A percentile compares a stretch with the other conserved stretches of the same genome.
These are phyloP conservation scores for Leptographium lundbergii DNA, from an alignment of 2,329 filamentous ascomycete species.

Conservation along the genomic window DNA sequence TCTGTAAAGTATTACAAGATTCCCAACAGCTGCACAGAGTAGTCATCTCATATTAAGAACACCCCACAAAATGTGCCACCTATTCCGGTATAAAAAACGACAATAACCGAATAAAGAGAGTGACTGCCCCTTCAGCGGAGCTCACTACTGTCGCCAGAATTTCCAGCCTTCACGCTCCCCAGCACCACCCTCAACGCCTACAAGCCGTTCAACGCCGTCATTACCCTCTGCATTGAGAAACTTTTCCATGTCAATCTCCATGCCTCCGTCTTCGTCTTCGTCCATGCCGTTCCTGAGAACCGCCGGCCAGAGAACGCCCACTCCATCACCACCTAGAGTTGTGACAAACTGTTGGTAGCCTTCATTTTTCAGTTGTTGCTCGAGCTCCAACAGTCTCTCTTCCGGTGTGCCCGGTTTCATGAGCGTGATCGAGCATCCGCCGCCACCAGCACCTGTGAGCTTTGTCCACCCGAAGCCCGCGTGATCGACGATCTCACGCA, in stretches of 20 bases:
- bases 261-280: slow-evolving; percentile 65
- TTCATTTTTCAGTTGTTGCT: slow-evolving; percentile 52
- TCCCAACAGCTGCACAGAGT: neutral
- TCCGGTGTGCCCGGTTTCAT: slow-evolving; percentile 53
- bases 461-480: slow-evolving; percentile 93
- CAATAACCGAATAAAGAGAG: neutral
- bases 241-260: slow-evolving; percentile 81
- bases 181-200: slow-evolving; percentile 59
- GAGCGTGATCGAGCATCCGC: slow-evolving; percentile 88
- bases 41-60: neutral
- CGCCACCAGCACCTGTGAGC: slow-evolving; percentile 87
- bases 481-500: slow-evolving; percentile 83
- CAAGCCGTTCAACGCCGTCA: slow-evolving; percentile 75
- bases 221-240: slow-evolving; percentile 74
- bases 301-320: slow-evolving; percentile 88
- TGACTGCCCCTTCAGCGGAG: neutral
- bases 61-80: neutral
- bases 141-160: slow-evolving; percentile 45
- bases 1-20: neutral
- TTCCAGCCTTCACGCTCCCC: slow-evolving; percentile 73
- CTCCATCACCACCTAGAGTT: slow-evolving; percentile 82
- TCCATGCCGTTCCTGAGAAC: slow-evolving; percentile 76
- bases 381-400: slow-evolving; percentile 48
- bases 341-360: slow-evolving; percentile 80
- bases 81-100: neutral